Conservation (phyloP, 1,139 yeast species). For the Diutina scorzettiae region DNA sequence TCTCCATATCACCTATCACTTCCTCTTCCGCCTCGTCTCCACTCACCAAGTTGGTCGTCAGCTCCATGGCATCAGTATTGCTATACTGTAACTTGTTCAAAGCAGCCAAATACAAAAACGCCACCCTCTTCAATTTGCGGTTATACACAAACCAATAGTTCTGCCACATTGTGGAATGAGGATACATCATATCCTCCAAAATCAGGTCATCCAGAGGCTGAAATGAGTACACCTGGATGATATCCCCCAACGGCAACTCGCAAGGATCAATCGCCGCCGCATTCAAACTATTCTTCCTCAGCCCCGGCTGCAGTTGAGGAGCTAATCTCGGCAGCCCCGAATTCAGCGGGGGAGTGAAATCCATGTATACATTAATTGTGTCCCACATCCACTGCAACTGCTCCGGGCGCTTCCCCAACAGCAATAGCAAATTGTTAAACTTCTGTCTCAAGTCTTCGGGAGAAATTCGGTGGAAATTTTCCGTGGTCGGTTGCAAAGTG, state of each 20-base stretch:
- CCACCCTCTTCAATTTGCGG: slow-evolving; percentile 82
- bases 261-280: not conserved
- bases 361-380: slow-evolving; percentile 73
- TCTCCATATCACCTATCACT: slow-evolving; percentile 26
- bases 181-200: slow-evolving; percentile 52
- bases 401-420: slow-evolving; percentile 56
- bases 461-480: slow-evolving; percentile 32
- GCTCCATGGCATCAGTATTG: not conserved
- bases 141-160: slow-evolving; percentile 88
- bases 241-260: not conserved
- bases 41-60: slow-evolving; percentile 9
- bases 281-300: slow-evolving; percentile 17
- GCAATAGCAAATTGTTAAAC: slow-evolving; percentile 69
- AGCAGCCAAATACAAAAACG: slow-evolving; percentile 54
- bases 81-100: slow-evolving; percentile 31
- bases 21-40: slow-evolving; percentile 18
- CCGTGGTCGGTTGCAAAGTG: slow-evolving; percentile 76
- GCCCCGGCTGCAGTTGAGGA: slow-evolving; percentile 12
- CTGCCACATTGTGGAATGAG: slow-evolving; percentile 79
- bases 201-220: slow-evolving; percentile 72
- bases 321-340: slow-evolving; percentile 5
- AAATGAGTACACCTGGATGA: slow-evolving; percentile 50
- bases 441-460: slow-evolving; percentile 53
- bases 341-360: slow-evolving; percentile 28
- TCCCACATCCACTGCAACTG: slow-evolving; percentile 73